These are phyloP conservation scores for Botrytis fragariae DNA, from an alignment of 2,329 filamentous ascomycete species.

Conservation along the genomic window DNA sequence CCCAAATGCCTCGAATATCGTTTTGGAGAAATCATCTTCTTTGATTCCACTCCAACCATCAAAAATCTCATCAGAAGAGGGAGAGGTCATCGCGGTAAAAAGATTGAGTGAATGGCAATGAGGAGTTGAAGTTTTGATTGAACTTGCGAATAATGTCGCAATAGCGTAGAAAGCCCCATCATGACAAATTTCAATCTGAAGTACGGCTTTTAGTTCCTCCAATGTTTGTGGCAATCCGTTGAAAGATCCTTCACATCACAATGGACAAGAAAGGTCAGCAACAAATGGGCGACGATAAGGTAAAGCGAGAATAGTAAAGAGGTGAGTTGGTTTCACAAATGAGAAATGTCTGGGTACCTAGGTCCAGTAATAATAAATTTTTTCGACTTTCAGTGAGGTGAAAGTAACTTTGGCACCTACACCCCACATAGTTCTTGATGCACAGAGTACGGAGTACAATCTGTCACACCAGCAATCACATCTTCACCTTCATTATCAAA, in stretches of 20 bases:
- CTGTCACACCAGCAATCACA: not conserved
- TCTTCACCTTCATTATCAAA: not conserved
- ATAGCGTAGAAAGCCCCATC: not conserved
- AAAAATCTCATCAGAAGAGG: constrained; percentile 29
- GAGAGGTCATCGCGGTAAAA: not conserved
- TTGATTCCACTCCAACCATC: constrained; percentile 29
- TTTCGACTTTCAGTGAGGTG: not conserved
- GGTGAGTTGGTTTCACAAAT: not conserved
- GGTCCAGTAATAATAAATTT: not conserved
- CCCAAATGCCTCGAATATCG: constrained; percentile 29
- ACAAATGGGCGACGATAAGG: not conserved
- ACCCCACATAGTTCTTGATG: not conserved
- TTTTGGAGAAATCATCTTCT: constrained; percentile 27
- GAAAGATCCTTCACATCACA: too few species aligned
- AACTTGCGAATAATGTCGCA: not conserved
- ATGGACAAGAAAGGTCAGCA: not conserved
- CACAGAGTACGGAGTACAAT: not conserved
- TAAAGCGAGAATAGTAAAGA: not conserved
- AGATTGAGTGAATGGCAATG: not conserved
- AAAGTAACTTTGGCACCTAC: not conserved
- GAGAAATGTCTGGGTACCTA: not conserved
- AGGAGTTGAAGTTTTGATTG: not conserved
- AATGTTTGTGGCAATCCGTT: not conserved
- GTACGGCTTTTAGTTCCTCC: too few species aligned
- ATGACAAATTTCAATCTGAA: not conserved